A percentile compares a stretch with the other conserved stretches of the same genome.
Conservation (phyloP, 1,284 basidiomycete species). For the Cutaneotrichosporon mucoides region DNA sequence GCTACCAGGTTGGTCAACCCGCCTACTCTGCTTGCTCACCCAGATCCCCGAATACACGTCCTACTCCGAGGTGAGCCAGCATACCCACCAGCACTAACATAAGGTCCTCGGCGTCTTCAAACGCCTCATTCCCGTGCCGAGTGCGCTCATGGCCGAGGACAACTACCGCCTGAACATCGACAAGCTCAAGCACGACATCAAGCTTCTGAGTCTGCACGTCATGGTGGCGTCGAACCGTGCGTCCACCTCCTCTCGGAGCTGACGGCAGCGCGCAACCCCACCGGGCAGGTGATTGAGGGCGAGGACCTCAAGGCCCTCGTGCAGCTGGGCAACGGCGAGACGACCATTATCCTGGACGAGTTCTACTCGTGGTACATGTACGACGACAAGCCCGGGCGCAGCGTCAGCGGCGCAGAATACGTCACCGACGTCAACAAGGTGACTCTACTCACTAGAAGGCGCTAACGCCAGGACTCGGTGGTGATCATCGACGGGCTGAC, state of each 20-base stretch:
- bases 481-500: constrained; percentile 89
- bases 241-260: not conserved
- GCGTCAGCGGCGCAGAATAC: constrained; percentile 75
- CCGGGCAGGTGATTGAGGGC: constrained; percentile 71
- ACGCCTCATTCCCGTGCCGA: constrained; percentile 82
- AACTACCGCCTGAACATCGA: constrained; percentile 70
- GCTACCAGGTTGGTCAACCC: constrained; percentile 15
- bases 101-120: constrained; percentile 81
- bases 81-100: constrained; percentile 32
- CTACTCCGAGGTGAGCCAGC: constrained; percentile 55
- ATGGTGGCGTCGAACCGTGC: constrained; percentile 73
- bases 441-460: constrained; percentile 19
- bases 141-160: constrained; percentile 52
- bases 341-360: constrained; percentile 79
- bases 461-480: constrained; percentile 59
- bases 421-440: constrained; percentile 79
- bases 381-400: constrained; percentile 72
- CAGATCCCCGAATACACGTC: constrained; percentile 45
- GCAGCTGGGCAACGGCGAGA: constrained; percentile 58
- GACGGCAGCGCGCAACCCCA: constrained; percentile 52
- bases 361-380: constrained; percentile 69
- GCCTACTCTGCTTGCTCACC: not conserved
- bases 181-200: constrained; percentile 58
- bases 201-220: constrained; percentile 73
- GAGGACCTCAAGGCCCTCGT: constrained; percentile 78